Percentiles rank a stretch among this genome's conserved stretches.
These are phyloP conservation scores for Lathyrus oleraceus DNA, from an alignment of 306 rosid genomes.

Conservation along the genomic window DNA sequence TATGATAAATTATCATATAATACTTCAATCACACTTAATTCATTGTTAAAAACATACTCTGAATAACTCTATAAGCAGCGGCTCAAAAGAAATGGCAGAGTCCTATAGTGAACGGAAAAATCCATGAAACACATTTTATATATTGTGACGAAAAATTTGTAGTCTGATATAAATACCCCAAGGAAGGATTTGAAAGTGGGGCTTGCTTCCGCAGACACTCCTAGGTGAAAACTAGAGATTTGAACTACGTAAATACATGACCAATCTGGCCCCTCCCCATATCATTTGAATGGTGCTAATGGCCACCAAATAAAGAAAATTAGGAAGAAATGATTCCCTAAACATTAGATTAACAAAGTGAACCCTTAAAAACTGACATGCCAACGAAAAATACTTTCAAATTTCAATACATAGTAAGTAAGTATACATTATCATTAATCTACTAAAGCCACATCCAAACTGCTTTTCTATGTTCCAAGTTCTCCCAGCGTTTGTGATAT, in stretches of 20 bases:
- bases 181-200: constrained; percentile 2
- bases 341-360: neutral
- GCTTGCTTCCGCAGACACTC: neutral
- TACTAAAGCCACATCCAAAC: constrained; percentile 1
- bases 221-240: neutral
- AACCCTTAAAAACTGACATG: neutral
- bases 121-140: neutral
- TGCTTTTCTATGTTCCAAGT: neutral
- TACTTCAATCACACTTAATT: too few species aligned
- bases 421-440: constrained; percentile 13
- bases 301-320: neutral
- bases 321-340: neutral
- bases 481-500: neutral
- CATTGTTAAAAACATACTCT: too few species aligned
- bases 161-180: neutral
- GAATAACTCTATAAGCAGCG: neutral
- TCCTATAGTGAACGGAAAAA: neutral
- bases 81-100: constrained; percentile 5
- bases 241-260: neutral
- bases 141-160: neutral
- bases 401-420: neutral
- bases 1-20: too few species aligned
- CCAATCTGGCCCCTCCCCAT: neutral
- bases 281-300: constrained; percentile 8
- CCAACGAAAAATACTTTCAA: neutral